Evolutionary conservation across 768 basidiomycete genomes (phyloP), one percentile per base, ranked within the genome.

Genomic region (Rhodotorula kratochvilovae): DNA sequence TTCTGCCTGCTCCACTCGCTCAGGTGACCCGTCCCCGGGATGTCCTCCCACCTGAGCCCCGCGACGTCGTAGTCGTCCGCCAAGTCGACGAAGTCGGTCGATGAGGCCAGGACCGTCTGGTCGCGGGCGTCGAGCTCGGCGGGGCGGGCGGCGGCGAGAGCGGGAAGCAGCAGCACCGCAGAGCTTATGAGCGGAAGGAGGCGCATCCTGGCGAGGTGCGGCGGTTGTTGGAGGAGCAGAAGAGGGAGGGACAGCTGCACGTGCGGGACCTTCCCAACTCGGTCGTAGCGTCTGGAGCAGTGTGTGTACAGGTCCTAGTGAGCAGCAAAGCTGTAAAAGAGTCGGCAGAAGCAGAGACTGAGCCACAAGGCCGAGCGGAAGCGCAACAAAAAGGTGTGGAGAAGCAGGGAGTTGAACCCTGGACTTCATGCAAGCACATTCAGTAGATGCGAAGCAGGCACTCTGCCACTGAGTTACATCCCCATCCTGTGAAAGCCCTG

Each of bases 391-490:
- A 55, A 35, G 21, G 10, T 1, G 0, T 55, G 54, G 54, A 55
- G 54, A 35, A 55, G 54, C 54, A 55, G 54, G 54, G 54, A 55
- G 33, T 55, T 55, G 54, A 55, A 55, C 54, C 54, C 54, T 55
- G 54, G 54, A 55, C 54, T 55, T 55, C 54, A 33, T 35, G 54
- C 54, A 55, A 33, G 54, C 33, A 19, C 54, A 35, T 16, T 10
- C 33, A 31, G 11, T 8, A 25, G 23, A 35, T 55, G 54, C 54
- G 54, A 55, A 55, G 54, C 54, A 35, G 33, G 33, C 54, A 55
- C 54, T 55, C 54, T 55, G 21, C 54, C 54, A 31, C 54, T 55
- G 54, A 55, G 54, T 55, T 55, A 55, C 54, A 55, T 35, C 54
- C 54, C 54, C 54, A 31, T 5, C 5, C 25, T 27, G 12, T 23